A percentile compares a stretch with the other conserved stretches of the same genome.
Evolutionary conservation across 116 monocot species (phyloP).

Genomic region (Cymodocea nodosa): DNA sequence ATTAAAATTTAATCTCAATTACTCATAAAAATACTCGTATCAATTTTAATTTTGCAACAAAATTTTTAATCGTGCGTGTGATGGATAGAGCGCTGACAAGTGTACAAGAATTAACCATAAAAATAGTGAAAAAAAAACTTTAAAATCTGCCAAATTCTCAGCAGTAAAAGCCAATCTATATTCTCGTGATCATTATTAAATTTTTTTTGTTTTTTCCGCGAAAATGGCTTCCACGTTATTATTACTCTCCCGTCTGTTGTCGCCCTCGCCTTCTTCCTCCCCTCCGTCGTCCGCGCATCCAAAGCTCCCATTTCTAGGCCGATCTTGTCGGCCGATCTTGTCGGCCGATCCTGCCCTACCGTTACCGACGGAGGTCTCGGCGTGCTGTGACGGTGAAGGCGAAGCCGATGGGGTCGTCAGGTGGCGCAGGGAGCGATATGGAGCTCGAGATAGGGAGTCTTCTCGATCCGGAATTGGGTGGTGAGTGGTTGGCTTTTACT

Average conservation of each 20-base stretch:
- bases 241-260: background rate
- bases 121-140: too few species aligned
- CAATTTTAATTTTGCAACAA: too few species aligned
- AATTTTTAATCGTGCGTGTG: too few species aligned
- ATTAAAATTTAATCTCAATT: too few species aligned
- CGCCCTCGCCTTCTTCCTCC: background rate
- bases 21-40: too few species aligned
- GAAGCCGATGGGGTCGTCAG: background rate
- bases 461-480: background rate
- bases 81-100: too few species aligned
- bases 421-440: background rate
- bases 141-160: too few species aligned
- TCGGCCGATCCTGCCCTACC: background rate
- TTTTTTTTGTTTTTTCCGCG: too few species aligned
- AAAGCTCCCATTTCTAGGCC: background rate
- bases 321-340: background rate
- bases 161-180: too few species aligned
- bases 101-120: too few species aligned
- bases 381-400: background rate
- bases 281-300: too few species aligned
- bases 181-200: too few species aligned
- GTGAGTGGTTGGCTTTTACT: background rate
- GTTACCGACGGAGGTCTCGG: background rate
- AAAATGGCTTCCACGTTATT: slow-evolving; percentile 3
- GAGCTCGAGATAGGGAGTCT: background rate